Base-by-base conservation (phyloP, 257 asterid species). In the Plantago major region DNA sequence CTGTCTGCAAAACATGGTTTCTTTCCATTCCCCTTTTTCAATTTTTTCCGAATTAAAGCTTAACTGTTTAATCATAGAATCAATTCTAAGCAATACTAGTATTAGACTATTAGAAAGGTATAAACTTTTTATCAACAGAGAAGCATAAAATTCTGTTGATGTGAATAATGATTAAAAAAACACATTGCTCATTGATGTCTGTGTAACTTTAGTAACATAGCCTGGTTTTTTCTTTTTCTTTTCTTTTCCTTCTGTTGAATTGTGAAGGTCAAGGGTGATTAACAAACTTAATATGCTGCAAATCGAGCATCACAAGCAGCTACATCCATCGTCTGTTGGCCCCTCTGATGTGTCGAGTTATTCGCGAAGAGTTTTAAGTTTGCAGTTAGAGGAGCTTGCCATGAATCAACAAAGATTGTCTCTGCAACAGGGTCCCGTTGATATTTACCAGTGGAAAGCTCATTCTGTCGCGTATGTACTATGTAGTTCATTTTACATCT, bases 1-100 rank as follows among this genome's bases (percentile, higher is more conserved):
- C 87, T 46, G 91, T 86, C 74, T 92, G 97, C 83, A 84, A 81
- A 64, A 73, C 95, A 48, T 92, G 99, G 98, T 88, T 72, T 55
- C 1, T 19, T 55, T 12, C 12, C 12, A 58, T 57, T 37, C 10
- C 40, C 11, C 4, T 33, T 8, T 8, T 28, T 6, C 30, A 28
- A 42, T 55, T 55, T 30, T n/a, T 14, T 28, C n/a, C 43, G 5
- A 8, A 12, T 53, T 26, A 0, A 4, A 22, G 18, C 14, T 54
- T 3, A 16, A 8, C 18, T 14, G 10, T 51, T 51, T 51, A 6
- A 49, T 14, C 45, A 14, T 0, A 26, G 3, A 6, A 17, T 46
- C 33, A 22, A 11, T 13, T 16, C 26, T 22, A 22, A 22, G 26
- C 2, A 22, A 22, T 22, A 22, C 26, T 22, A 22, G 26, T 22